phyloP scores from a whole-genome alignment of 306 rosid species.

The Sicyos baderoa region DNA sequence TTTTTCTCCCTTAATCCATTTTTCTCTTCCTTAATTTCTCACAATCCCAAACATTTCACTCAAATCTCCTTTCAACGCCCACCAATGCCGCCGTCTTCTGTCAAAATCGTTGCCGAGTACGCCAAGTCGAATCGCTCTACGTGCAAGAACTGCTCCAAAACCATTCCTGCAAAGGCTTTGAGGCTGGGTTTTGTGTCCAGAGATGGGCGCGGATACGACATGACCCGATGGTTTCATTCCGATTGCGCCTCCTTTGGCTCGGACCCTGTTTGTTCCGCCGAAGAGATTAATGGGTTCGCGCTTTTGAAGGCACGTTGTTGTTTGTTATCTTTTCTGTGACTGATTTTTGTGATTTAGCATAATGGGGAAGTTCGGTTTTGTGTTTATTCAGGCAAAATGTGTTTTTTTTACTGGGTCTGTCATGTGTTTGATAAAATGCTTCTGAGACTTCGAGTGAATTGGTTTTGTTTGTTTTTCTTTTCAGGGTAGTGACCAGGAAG shows the following conservation, averaged over 20 bases:
- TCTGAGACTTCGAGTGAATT: not conserved
- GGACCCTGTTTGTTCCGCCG: constrained; percentile 24
- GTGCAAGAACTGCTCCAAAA: constrained; percentile 51
- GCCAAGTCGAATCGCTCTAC: constrained; percentile 56
- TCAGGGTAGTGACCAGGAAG: constrained; percentile 65
- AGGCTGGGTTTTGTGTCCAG: constrained; percentile 46
- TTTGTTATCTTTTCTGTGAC: constrained; percentile 8
- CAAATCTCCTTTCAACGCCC: not conserved
- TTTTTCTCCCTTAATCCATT: not conserved
- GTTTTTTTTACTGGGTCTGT: not conserved
- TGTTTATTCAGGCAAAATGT: not conserved
- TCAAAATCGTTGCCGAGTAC: constrained; percentile 35
- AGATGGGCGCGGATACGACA: constrained; percentile 35
- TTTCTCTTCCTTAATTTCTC: not conserved
- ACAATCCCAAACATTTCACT: constrained; percentile 16
- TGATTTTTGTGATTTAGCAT: not conserved
- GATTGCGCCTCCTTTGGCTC: constrained; percentile 40
- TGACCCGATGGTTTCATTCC: constrained; percentile 57
- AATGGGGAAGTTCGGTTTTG: not conserved
- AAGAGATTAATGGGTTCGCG: constrained; percentile 44
- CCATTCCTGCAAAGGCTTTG: constrained; percentile 31
- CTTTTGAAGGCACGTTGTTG: constrained; percentile 36
- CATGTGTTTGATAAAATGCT: not conserved
- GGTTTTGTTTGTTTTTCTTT: constrained; percentile 9
- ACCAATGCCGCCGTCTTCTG: constrained; percentile 33